Evolutionary conservation across 2,329 filamentous ascomycete genomes (phyloP).

Genomic region (Neocucurbitaria cava): DNA sequence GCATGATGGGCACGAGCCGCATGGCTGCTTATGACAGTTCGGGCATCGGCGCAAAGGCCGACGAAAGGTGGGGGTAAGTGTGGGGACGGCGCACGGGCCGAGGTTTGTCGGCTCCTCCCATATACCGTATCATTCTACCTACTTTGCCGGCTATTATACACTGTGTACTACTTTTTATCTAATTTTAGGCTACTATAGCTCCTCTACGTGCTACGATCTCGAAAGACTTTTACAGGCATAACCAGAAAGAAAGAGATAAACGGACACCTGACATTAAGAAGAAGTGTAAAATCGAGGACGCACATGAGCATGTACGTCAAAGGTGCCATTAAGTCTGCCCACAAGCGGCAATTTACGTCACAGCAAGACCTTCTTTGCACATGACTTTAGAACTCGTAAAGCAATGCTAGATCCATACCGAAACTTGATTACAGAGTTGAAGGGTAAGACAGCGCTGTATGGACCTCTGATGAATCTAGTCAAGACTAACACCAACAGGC

Average conservation of each 20-base stretch:
- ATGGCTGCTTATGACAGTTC: conserved; percentile 3
- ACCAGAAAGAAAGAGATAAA: too few species aligned
- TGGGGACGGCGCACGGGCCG: conserved; percentile 22
- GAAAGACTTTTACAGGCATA: too few species aligned
- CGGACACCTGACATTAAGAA: too few species aligned
- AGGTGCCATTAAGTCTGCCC: too few species aligned
- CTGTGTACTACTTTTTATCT: too few species aligned
- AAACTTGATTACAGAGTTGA: not conserved
- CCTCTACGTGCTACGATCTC: too few species aligned
- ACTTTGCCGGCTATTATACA: too few species aligned
- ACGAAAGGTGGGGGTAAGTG: conserved; percentile 13
- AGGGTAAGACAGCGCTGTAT: not conserved
- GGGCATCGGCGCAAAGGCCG: conserved; percentile 18
- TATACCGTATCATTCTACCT: not conserved
- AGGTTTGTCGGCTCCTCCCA: not conserved
- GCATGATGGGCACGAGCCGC: not conserved
- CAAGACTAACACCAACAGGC: not conserved
- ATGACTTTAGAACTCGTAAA: not conserved
- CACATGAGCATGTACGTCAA: too few species aligned
- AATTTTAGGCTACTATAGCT: too few species aligned
- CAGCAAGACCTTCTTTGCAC: too few species aligned
- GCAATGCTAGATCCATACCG: not conserved
- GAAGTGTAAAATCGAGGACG: too few species aligned
- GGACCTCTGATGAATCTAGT: not conserved
- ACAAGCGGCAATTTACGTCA: too few species aligned